Evolutionary conservation across 495 filamentous ascomycete species (phyloP), one percentile per base, ranked within the genome.

Genomic region (Aspergillus hancockii): DNA sequence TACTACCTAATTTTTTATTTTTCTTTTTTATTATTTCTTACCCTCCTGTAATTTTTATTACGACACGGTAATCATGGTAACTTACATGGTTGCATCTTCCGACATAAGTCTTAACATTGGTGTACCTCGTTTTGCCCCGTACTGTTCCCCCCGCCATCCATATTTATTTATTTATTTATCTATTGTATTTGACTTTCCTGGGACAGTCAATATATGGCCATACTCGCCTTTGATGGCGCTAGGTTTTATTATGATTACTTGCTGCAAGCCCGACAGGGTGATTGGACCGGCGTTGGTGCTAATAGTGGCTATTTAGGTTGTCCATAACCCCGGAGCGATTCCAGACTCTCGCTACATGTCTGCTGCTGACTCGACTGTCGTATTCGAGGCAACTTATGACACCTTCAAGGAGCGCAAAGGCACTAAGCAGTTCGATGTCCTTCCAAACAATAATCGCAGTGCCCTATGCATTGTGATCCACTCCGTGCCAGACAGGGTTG

Each of bases 311-410:
- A 49, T 34, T 9, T 63, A 82, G 79, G 69, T 81, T 53, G 72
- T 82, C 38, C 79, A 82, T 56, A 82, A 82, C 32, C 79, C 79
- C 2, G 79, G 79, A 1, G 67, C 67, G 4, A 57, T 79, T 14
- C 79, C 79, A 6, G 78, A 81, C 60, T 64, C 76, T 54, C 75
- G 73, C 28, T 80, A 76, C 64, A 60, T 78, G 52, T 34, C 64
- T 30, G 68, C 67, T 5, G 73, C 75, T 59, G 75, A 79, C 63
- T 71, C 72, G 54, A 77, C 75, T 8, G 76, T 81, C 28, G 74
- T 82, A 0, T 79, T 80, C 58, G 77, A 81, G 59, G 75, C 68
- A 32, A 71, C 75, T 8, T 79, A 81, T 55, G 64, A 63, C 43
- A 77, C 71, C 43, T 81, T 78, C 66, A 68, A 71, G 36, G 65